Base-by-base conservation (phyloP, 495 filamentous ascomycete species). In the Penicillium alfredii region DNA sequence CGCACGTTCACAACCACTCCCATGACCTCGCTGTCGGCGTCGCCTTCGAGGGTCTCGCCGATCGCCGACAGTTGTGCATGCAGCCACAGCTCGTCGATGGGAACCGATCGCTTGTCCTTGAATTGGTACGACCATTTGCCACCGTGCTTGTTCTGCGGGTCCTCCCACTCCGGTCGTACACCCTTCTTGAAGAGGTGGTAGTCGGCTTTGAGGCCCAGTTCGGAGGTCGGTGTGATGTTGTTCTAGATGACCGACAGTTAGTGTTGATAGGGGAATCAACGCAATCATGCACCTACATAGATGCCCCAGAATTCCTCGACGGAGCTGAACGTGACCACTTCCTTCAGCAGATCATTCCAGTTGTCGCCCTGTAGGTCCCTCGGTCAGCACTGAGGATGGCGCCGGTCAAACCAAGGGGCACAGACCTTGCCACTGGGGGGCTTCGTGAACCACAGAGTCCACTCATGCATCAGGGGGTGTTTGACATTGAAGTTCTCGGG, bases 281-380 rank as follows among this genome's bases (percentile, higher is more conserved):
- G 5, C 12, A 24, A 7, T 15, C 7, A 17, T 23, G 14, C 16
- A 72, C 92, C 56, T 79, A 97, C 92, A 60, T 99, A 96, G 55
- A 97, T 83, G 35, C 92, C 92, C 92, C 92, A 99, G 72, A 99
- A 99, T 62, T 99, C 93, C 63, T 99, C 92, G 3, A 99, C 92
- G 8, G 88, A 94, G 69, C 90, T 86, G 53, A 99, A 96, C 24
- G 86, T 94, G 47, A 99, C 94, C 40, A 99, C 90, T 59, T 97
- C 87, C 69, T 99, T 99, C 23, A 99, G 68, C 30, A 96, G 68
- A 55, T 99, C 92, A 38, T 90, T 94, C 92, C 92, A 99, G 74
- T 95, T 95, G 60, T 96, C 86, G 52, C 86, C 89, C 87, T 93
- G 6, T 25, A 22, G 25, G 25, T 26, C 30, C 33, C 28, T 39